Evolutionary conservation across 1,139 yeast species (phyloP).

Genomic region (Yamadazyma atmosphaerica): DNA sequence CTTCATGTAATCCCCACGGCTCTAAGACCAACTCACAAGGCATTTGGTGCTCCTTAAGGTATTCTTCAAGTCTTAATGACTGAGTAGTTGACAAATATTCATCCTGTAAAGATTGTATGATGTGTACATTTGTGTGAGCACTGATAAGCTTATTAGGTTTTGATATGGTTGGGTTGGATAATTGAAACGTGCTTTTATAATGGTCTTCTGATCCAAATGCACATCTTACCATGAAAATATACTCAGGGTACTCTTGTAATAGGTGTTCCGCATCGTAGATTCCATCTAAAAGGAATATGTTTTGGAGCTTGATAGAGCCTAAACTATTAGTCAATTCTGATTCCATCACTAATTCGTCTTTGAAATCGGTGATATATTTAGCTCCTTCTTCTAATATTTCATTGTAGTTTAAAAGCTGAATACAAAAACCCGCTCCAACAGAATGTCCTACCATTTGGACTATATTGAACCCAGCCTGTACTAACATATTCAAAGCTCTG

Average conservation of each 20-base stretch:
- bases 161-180: slow-evolving; percentile 14
- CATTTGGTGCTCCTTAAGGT: slow-evolving; percentile 13
- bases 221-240: slow-evolving; percentile 30
- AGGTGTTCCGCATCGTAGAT: slow-evolving; percentile 35
- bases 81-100: slow-evolving; percentile 34
- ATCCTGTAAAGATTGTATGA: slow-evolving; percentile 34
- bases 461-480: slow-evolving; percentile 15
- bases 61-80: slow-evolving; percentile 18
- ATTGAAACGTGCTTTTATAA: slow-evolving; percentile 26
- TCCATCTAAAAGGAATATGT: slow-evolving; percentile 36
- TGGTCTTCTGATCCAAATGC: slow-evolving; percentile 28
- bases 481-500: slow-evolving; percentile 39
- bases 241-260: slow-evolving; percentile 36
- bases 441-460: slow-evolving; percentile 69
- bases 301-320: slow-evolving; percentile 10
- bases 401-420: slow-evolving; percentile 49
- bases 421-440: slow-evolving; percentile 72
- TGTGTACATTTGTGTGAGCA: slow-evolving; percentile 10
- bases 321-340: not conserved
- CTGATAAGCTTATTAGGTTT: slow-evolving; percentile 8
- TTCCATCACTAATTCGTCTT: slow-evolving; percentile 1
- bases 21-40: slow-evolving; percentile 14
- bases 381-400: slow-evolving; percentile 19
- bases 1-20: slow-evolving; percentile 37
- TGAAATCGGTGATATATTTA: not conserved